Conservation (phyloP, 2,329 filamentous ascomycete genomes). For the Pseudofabraea citricarpa region DNA sequence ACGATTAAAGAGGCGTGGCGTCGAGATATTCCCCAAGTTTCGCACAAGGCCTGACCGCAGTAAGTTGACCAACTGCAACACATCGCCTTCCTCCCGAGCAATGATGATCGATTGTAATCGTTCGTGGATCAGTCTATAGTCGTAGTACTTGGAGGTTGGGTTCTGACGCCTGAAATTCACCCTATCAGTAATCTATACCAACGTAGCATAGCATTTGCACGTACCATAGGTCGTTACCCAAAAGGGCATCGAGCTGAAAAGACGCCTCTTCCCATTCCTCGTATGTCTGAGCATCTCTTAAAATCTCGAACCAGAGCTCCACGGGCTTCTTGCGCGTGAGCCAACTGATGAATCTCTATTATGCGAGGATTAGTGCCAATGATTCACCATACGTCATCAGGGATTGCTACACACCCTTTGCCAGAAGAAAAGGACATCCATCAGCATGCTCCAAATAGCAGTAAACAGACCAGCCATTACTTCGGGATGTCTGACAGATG, state of each 20-base stretch:
- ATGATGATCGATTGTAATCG: conserved; percentile 66
- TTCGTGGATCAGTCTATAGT: conserved; percentile 78
- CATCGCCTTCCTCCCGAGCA: conserved; percentile 66
- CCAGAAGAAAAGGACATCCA: conserved; percentile 61
- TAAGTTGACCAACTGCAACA: conserved; percentile 71
- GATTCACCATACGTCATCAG: neutral
- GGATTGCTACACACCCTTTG: conserved; percentile 13
- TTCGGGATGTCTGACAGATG: too few species aligned
- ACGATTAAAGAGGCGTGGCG: conserved; percentile 74
- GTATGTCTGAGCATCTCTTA: conserved; percentile 64
- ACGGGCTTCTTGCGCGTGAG: conserved; percentile 60
- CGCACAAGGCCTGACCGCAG: conserved; percentile 75
- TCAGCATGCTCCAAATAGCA: conserved; percentile 51
- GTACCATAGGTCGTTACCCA: conserved; percentile 78
- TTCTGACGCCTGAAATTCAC: conserved; percentile 68
- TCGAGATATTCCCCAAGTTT: conserved; percentile 88
- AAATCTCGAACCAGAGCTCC: conserved; percentile 59
- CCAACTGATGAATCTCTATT: conserved; percentile 64
- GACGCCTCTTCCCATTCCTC: conserved; percentile 88
- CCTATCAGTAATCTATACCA: conserved; percentile 11
- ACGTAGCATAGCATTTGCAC: conserved; percentile 10
- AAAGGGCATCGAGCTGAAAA: conserved; percentile 72
- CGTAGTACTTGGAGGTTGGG: conserved; percentile 75
- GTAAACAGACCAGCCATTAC: conserved; percentile 25
- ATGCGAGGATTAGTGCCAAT: conserved; percentile 3